Base-by-base conservation (phyloP, 805 yeast genomes). In the Saccharomycopsis sp. region DNA sequence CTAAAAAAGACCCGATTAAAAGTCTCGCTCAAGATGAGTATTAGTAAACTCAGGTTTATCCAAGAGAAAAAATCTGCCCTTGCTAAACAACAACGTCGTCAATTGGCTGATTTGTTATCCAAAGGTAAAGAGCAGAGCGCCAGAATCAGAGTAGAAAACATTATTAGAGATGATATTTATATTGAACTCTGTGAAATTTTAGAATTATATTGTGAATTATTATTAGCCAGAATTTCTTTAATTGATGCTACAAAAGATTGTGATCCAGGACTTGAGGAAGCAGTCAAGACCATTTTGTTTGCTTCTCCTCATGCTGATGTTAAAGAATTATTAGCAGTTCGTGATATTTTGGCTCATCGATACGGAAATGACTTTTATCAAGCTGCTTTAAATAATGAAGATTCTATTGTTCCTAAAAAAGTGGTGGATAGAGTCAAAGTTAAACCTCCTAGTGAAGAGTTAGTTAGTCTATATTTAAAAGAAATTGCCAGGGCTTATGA, bases 401-500 rank as follows among this genome's bases (percentile, higher is more conserved):
- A 58, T 9, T 59, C 56, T 2, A 62, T 66, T 5, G 80, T 86
- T 2, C 88, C 94, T 0, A 74, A 69, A n/a, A 80, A 79, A 52
- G 72, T 86, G 4, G 51, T 70, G 13, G 67, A 67, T 33, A 62
- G 87, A 46, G 77, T 92, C 43, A 63, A 70, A 14, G 72, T 79
- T 3, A 74, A 70, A 39, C 76, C 92, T 4, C 95, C 95, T 1
- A 57, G 69, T 3, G 68, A 65, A 32, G 74, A 68, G 19, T 64
- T 86, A 41, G 92, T 86, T 1, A 66, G 69, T 13, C 58, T 82
- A 44, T 87, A 87, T 52, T 62, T 87, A 46, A 63, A 70, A 40
- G 96, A 86, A 53, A 86, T 86, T 46, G 94, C 95, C 1, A 66
- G 66, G 38, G 82, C 94, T 0, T 86, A 87, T 52, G 68, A 70